Evolutionary conservation across 2,329 filamentous ascomycete genomes (phyloP).

Genomic region (Clarireedia hainanense): DNA sequence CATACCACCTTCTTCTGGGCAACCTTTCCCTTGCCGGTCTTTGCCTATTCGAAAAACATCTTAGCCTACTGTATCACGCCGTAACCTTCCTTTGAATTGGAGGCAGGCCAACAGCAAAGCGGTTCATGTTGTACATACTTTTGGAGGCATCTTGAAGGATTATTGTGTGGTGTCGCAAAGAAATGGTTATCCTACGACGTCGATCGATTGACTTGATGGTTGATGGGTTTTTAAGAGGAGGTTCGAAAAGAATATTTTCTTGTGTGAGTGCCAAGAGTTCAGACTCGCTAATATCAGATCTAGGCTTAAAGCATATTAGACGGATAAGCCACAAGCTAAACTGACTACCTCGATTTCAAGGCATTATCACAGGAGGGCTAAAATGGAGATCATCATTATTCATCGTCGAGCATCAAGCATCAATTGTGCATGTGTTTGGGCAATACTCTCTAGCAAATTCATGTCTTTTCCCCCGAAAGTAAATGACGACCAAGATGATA

Average conservation of each 20-base stretch:
- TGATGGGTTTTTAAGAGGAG: background rate
- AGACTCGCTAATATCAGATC: background rate
- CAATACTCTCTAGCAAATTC: too few species aligned
- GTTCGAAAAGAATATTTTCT: constrained; percentile 6
- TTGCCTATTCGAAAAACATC: constrained; percentile 59
- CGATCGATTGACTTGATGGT: constrained; percentile 20
- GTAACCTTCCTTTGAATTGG: constrained; percentile 35
- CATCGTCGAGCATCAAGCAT: too few species aligned
- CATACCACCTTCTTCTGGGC: constrained; percentile 24
- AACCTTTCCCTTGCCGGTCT: constrained; percentile 23
- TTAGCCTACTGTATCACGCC: constrained; percentile 93
- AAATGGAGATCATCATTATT: background rate
- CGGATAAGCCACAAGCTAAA: background rate
- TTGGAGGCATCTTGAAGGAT: constrained; percentile 67
- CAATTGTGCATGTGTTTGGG: background rate
- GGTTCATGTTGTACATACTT: constrained; percentile 67
- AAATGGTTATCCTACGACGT: constrained; percentile 44
- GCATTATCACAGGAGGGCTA: background rate
- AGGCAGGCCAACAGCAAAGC: constrained; percentile 87
- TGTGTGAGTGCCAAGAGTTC: constrained; percentile 23
- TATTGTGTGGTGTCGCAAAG: constrained; percentile 56
- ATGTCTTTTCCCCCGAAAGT: too few species aligned
- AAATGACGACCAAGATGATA: too few species aligned
- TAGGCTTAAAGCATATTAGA: background rate
- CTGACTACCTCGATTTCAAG: background rate